A percentile compares a stretch with the other conserved stretches of the same genome.
Evolutionary conservation across 495 filamentous ascomycete genomes (phyloP).

Genomic region (Xylona heveae): DNA sequence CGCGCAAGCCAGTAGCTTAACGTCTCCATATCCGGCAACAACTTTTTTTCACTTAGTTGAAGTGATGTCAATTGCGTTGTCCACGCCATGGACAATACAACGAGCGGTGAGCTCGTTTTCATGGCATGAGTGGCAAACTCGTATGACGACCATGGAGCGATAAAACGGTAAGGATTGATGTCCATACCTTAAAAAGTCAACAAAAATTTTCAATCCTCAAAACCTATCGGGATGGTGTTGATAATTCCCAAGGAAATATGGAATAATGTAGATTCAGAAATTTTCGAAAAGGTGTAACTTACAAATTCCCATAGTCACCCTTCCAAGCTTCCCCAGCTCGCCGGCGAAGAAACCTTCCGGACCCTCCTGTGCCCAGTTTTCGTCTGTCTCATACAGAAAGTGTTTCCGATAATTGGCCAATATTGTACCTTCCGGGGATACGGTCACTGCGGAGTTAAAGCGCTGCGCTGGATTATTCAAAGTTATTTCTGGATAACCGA

Average conservation of each 20-base stretch:
- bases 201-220: no score
- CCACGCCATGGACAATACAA: conserved; percentile 83
- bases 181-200: conserved; percentile 31
- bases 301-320: conserved; percentile 16
- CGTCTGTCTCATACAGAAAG: conserved; percentile 82
- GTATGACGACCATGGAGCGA: conserved; percentile 53
- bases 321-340: conserved; percentile 25
- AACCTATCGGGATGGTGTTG: no score
- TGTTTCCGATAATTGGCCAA: conserved; percentile 73
- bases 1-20: conserved; percentile 81
- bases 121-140: conserved; percentile 72
- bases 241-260: conserved; percentile 61
- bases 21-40: conserved; percentile 55
- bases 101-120: conserved; percentile 40
- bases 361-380: conserved; percentile 74
- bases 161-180: conserved; percentile 62
- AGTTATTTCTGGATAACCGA: conserved; percentile 75
- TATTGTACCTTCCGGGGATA: conserved; percentile 48
- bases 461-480: conserved; percentile 21
- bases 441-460: conserved; percentile 72
- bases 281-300: conserved; percentile 2
- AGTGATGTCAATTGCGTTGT: conserved; percentile 31
- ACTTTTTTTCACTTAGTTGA: conserved; percentile 19
- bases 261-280: conserved; percentile 13
- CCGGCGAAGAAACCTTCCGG: conserved; percentile 34